phyloP scores from a whole-genome alignment of 768 basidiomycete genomes.

The Boletellus ananas region DNA sequence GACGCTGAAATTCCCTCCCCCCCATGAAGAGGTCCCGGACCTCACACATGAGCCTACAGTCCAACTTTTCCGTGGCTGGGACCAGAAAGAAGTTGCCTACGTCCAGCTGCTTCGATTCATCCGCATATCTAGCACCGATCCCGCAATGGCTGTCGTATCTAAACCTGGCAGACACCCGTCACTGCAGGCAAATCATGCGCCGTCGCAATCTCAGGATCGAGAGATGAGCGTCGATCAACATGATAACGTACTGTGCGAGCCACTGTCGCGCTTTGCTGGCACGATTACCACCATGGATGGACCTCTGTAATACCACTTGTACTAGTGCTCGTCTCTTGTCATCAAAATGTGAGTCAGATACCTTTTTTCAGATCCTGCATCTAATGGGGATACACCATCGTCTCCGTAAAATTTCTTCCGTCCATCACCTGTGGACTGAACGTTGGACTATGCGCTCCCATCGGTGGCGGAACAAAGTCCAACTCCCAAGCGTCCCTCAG shows the following conservation, averaged over 20 bases:
- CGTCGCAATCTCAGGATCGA: constrained; percentile 14
- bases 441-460: constrained; percentile 15
- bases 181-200: constrained; percentile 17
- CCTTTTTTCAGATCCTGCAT: constrained; percentile 13
- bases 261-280: constrained; percentile 33
- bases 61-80: constrained; percentile 72
- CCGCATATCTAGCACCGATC: constrained; percentile 61
- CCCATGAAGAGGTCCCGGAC: constrained; percentile 65
- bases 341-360: constrained; percentile 2
- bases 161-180: constrained; percentile 56
- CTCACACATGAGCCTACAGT: constrained; percentile 70
- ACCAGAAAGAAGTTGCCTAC: constrained; percentile 69
- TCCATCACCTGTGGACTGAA: constrained; percentile 30
- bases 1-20: constrained; percentile 1
- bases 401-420: constrained; percentile 28
- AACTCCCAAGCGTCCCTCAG: constrained; percentile 70
- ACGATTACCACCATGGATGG: constrained; percentile 39
- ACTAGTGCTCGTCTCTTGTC: not conserved
- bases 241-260: constrained; percentile 25
- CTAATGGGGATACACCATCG: constrained; percentile 33
- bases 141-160: constrained; percentile 47
- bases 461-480: constrained; percentile 35
- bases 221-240: constrained; percentile 31
- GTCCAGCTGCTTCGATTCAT: constrained; percentile 71
- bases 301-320: constrained; percentile 14